Evolutionary conservation across 2,329 filamentous ascomycete genomes (phyloP).

Genomic region (Diaporthe humulicola): DNA sequence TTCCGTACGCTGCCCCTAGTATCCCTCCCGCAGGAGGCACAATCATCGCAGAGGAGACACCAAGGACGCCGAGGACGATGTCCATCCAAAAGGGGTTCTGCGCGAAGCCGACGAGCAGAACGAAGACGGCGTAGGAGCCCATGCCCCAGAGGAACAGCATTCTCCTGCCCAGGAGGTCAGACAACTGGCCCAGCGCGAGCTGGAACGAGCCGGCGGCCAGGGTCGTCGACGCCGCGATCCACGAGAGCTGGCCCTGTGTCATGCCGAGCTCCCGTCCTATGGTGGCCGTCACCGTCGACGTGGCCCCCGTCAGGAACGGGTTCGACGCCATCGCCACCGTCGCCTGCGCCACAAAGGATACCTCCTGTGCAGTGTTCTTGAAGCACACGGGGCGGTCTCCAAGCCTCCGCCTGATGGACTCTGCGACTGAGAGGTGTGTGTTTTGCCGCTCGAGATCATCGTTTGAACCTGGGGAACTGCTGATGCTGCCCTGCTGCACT

Average conservation of each 20-base stretch:
- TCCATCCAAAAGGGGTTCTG: constrained; percentile 71
- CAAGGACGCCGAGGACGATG: constrained; percentile 73
- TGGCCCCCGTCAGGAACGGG: constrained; percentile 69
- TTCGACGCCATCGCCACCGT: constrained; percentile 76
- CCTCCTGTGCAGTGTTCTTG: constrained; percentile 71
- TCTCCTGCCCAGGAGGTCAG: constrained; percentile 76
- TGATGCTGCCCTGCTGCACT: not conserved
- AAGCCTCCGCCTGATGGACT: constrained; percentile 43
- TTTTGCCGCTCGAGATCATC: constrained; percentile 14
- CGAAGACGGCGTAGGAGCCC: constrained; percentile 68
- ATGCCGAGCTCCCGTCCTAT: constrained; percentile 72
- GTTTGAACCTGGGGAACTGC: not conserved
- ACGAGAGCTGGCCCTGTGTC: constrained; percentile 75
- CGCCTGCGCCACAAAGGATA: constrained; percentile 74
- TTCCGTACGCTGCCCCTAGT: constrained; percentile 73
- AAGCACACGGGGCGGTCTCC: constrained; percentile 69
- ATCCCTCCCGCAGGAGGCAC: constrained; percentile 74
- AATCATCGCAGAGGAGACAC: constrained; percentile 74
- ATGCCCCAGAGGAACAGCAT: constrained; percentile 71
- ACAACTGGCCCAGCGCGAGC: constrained; percentile 74
- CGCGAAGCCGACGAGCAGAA: constrained; percentile 71
- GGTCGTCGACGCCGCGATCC: constrained; percentile 74
- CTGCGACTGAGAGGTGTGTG: constrained; percentile 16
- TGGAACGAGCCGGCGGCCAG: constrained; percentile 75
- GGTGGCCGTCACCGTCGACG: constrained; percentile 73